phyloP scores from a whole-genome alignment of 805 yeast species.

The Deakozyma indianensis region DNA sequence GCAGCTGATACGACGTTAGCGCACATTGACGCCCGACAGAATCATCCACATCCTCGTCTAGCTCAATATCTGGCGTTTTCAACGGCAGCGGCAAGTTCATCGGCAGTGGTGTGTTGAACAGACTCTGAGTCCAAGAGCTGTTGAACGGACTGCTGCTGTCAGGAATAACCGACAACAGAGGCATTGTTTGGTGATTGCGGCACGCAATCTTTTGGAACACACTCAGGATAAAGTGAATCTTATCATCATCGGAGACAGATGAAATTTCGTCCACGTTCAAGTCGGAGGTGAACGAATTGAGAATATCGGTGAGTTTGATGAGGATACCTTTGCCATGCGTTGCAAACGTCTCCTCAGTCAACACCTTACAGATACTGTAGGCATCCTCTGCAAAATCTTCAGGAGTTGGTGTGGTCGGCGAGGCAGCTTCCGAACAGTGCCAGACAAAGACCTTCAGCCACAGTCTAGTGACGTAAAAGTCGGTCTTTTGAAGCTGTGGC shows the following conservation, averaged over 20 bases:
- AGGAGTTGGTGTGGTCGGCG: neutral
- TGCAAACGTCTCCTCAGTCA: neutral
- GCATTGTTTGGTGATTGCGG: neutral
- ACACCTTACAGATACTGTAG: neutral
- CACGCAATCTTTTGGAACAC: neutral
- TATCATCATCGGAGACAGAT: neutral
- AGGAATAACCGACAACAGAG: neutral
- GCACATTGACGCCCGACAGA: neutral
- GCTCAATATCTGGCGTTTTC: neutral
- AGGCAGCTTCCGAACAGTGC: neutral
- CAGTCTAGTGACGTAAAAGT: neutral
- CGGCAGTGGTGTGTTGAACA: neutral
- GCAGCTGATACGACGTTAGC: neutral
- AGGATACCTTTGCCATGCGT: neutral
- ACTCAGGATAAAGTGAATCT: neutral
- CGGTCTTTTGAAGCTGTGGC: neutral
- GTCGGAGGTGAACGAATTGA: neutral
- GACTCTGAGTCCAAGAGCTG: neutral
- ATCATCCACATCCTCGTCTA: neutral
- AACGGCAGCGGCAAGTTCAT: neutral
- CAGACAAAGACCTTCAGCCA: constrained; percentile 1
- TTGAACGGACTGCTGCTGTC: neutral
- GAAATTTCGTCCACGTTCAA: neutral
- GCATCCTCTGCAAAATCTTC: constrained; percentile 1
- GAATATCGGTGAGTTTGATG: neutral